A percentile compares a stretch with the other conserved stretches of the same genome.
These are phyloP conservation scores for Ceratopteris richardii DNA, from an alignment of 75 land plant species.

Conservation along the genomic window DNA sequence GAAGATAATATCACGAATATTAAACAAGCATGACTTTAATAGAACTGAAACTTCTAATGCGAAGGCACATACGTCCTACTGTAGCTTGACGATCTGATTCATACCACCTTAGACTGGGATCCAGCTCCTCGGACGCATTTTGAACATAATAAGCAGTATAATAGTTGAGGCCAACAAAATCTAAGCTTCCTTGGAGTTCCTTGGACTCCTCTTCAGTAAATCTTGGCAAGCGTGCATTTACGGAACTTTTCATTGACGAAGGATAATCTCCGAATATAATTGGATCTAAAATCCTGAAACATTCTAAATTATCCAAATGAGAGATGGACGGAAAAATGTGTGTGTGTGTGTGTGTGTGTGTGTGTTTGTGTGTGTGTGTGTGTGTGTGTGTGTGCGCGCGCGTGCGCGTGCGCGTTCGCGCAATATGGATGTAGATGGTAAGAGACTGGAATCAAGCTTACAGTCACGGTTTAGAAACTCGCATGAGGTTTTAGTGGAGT, in stretches of 20 bases:
- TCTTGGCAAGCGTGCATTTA: constrained; percentile 9
- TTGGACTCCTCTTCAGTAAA: constrained; percentile 12
- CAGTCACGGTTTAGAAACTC: no score
- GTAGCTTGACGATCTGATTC: background rate
- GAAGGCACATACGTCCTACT: background rate
- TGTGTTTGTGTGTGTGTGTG: no score
- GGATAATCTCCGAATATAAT: constrained; percentile 16
- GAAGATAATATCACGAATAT: background rate
- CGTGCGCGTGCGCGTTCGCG: no score
- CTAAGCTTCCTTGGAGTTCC: constrained; percentile 14
- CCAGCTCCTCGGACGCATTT: background rate
- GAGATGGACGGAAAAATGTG: no score
- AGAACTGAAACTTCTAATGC: background rate
- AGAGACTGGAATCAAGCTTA: no score
- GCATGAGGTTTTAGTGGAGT: no score
- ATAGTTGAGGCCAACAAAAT: constrained; percentile 24
- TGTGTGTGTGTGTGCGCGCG: no score
- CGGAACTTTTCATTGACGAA: background rate
- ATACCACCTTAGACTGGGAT: background rate
- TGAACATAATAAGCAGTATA: constrained; percentile 11
- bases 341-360: no score
- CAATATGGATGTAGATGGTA: no score
- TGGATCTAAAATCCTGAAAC: constrained; percentile 15
- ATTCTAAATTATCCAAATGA: no score
- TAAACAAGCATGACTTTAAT: background rate